Conservation (phyloP, 1,284 basidiomycete species). For the Ustilago xerochloae region DNA sequence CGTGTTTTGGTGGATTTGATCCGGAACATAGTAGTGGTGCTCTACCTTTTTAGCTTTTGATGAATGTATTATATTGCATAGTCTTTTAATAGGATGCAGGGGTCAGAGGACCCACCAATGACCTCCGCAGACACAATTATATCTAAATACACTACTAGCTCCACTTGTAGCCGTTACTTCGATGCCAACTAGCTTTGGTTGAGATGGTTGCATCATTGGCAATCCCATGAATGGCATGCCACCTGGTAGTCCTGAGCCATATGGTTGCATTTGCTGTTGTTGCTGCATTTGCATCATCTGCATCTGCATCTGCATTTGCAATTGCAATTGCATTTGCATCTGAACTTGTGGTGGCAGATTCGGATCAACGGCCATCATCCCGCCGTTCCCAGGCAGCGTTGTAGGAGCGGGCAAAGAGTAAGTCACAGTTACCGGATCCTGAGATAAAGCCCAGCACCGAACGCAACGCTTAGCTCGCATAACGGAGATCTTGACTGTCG, state of each 20-base stretch:
- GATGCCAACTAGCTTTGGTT: slow-evolving; percentile 16
- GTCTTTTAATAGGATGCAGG: background rate
- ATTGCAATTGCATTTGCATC: slow-evolving; percentile 31
- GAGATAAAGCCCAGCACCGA: slow-evolving; percentile 31
- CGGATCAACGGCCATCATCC: slow-evolving; percentile 24
- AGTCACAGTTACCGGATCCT: slow-evolving; percentile 23
- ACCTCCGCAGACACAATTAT: slow-evolving; percentile 38
- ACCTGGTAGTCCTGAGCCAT: background rate
- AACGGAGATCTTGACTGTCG: background rate
- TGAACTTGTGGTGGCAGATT: slow-evolving; percentile 26
- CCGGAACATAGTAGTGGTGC: slow-evolving; percentile 16
- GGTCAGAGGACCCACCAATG: slow-evolving; percentile 43
- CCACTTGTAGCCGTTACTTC: background rate
- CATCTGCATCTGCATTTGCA: slow-evolving; percentile 26
- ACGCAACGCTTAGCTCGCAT: slow-evolving; percentile 43
- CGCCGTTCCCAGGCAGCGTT: background rate
- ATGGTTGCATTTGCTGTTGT: slow-evolving; percentile 15
- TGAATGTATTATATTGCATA: background rate
- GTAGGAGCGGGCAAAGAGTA: background rate
- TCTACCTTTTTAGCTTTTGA: slow-evolving; percentile 13
- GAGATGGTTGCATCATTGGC: slow-evolving; percentile 4
- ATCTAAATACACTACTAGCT: slow-evolving; percentile 5
- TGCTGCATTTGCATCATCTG: slow-evolving; percentile 23
- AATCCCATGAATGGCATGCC: slow-evolving; percentile 13
- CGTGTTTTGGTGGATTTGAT: slow-evolving; percentile 28